Conservation (phyloP, 2,329 filamentous ascomycete species). For the Diplodia intermedia region DNA sequence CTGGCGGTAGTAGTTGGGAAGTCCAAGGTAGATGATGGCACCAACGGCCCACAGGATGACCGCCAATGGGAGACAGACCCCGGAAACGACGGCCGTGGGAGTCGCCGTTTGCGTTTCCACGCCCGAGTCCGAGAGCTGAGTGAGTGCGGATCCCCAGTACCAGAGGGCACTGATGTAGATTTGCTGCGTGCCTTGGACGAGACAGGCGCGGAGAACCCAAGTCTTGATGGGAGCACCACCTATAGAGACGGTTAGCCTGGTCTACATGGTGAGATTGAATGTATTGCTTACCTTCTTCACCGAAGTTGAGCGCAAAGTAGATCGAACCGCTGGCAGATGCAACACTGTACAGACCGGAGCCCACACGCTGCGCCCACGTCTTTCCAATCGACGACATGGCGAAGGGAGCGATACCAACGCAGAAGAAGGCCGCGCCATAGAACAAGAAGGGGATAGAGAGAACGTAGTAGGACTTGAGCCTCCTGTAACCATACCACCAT, state of each 20-base stretch:
- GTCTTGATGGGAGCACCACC: slow-evolving; percentile 65
- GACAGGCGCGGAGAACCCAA: slow-evolving; percentile 71
- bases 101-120: slow-evolving; percentile 48
- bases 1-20: slow-evolving; percentile 72
- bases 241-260: not conserved
- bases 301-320: slow-evolving; percentile 72
- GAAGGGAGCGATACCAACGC: slow-evolving; percentile 50
- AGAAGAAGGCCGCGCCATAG: slow-evolving; percentile 68
- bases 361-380: slow-evolving; percentile 55
- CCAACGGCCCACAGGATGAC: slow-evolving; percentile 65
- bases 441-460: slow-evolving; percentile 68
- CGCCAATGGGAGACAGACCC: slow-evolving; percentile 56
- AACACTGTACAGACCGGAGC: slow-evolving; percentile 66
- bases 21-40: slow-evolving; percentile 63
- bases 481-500: slow-evolving; percentile 47
- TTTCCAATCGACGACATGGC: slow-evolving; percentile 45
- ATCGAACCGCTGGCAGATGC: slow-evolving; percentile 69
- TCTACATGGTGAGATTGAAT: too few relatives aligned
- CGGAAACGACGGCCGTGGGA: slow-evolving; percentile 58
- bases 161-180: slow-evolving; percentile 69
- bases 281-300: slow-evolving; percentile 59
- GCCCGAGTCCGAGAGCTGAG: slow-evolving; percentile 54
- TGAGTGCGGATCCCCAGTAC: slow-evolving; percentile 69
- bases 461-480: slow-evolving; percentile 62
- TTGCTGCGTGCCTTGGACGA: slow-evolving; percentile 72